Evolutionary conservation across 805 yeast species (phyloP), one percentile per base, ranked within the genome.

Genomic region (Teunomyces funiuensis): DNA sequence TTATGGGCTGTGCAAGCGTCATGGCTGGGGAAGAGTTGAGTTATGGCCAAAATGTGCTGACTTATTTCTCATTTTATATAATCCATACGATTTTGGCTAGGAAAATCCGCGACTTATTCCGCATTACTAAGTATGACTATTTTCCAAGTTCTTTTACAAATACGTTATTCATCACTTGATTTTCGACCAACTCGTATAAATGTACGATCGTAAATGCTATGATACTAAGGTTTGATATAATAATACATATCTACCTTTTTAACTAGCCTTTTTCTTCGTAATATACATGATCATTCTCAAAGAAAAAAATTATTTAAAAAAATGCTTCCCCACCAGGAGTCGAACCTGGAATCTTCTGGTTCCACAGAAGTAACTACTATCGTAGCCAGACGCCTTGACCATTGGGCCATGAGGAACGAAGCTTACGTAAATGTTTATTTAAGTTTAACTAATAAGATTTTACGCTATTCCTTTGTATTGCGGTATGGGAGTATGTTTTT

Each of bases 311-410:
- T 5, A 15, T 14, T 5, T 52, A 60, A 61, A 65, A 60, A 54
- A 27, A 49, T 62, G 69, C 74, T 67, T 68, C 74, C 74, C 74
- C 74, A 68, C 73, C 72, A 66, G 72, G 73, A 67, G 70, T 68
- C 72, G 74, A 69, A 69, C 73, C 74, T 67, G 73, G 74, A 69
- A 67, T 69, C 73, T 69, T 66, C 72, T 66, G 74, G 72, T 69
- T 68, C 68, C 69, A 60, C 56, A 59, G 70, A 63, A 65, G 71
- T 66, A 70, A 69, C 59, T 65, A 65, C 69, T 57, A 68, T 73
- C 82, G 82, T 77, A 77, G 82, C 81, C 82, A 76, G 80, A 77
- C 82, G 82, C 82, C 82, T 77, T 77, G 80, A 77, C 82, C 82
- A 77, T 77, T 77, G 80, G 82, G 82, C 82, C 82, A 77, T 79